phyloP scores from a whole-genome alignment of 768 basidiomycete genomes.

The Rickenella mellea region DNA sequence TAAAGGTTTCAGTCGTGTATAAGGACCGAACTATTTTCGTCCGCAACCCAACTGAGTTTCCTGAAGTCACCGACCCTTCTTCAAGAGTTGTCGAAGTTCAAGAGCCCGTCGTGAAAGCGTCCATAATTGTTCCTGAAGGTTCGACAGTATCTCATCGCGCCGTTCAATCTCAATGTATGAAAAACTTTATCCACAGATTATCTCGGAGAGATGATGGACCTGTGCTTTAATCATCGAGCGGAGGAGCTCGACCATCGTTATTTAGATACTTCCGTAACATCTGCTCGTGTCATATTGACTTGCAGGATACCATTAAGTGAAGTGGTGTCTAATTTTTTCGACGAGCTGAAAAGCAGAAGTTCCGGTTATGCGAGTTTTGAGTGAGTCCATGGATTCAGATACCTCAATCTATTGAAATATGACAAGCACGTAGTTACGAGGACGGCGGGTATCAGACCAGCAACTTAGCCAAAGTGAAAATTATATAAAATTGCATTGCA shows the following conservation, averaged over 20 bases:
- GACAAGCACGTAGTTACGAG: slow-evolving; percentile 61
- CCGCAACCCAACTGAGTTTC: slow-evolving; percentile 95
- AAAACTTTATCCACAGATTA: slow-evolving; percentile 45
- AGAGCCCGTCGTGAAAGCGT: slow-evolving; percentile 89
- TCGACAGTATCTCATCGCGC: slow-evolving; percentile 6
- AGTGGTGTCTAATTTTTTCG: slow-evolving; percentile 93
- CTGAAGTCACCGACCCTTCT: slow-evolving; percentile 60
- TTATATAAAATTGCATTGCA: slow-evolving; percentile 1
- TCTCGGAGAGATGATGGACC: slow-evolving; percentile 92
- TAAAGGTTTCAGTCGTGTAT: slow-evolving; percentile 52
- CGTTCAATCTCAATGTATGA: neutral
- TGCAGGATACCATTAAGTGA: slow-evolving; percentile 84
- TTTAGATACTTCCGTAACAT: slow-evolving; percentile 46
- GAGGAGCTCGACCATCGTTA: slow-evolving; percentile 78
- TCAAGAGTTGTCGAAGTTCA: slow-evolving; percentile 65
- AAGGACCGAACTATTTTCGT: slow-evolving; percentile 55
- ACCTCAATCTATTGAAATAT: slow-evolving; percentile 1
- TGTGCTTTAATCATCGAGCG: slow-evolving; percentile 81
- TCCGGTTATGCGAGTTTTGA: slow-evolving; percentile 91
- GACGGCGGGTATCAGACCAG: slow-evolving; percentile 82
- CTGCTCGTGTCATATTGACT: slow-evolving; percentile 69
- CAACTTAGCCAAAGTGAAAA: slow-evolving; percentile 70
- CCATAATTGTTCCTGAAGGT: slow-evolving; percentile 94
- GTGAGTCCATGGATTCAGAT: slow-evolving; percentile 33
- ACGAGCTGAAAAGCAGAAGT: slow-evolving; percentile 85